These are phyloP conservation scores for Kondoa malvinella DNA, from an alignment of 768 basidiomycete species.

Conservation along the genomic window DNA sequence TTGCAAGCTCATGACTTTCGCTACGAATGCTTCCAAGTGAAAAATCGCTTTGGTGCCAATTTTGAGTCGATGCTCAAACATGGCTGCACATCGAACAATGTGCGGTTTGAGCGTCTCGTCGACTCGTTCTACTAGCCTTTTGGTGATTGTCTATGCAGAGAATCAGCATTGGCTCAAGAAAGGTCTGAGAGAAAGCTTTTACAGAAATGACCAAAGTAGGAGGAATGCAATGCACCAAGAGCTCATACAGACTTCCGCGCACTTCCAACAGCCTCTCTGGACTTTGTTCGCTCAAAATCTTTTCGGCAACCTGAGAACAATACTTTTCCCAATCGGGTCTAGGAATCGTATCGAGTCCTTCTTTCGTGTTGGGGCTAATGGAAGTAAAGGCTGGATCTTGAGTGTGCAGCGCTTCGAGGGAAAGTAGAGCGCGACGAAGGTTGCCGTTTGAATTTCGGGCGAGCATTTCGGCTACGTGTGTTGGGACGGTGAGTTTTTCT, in stretches of 20 bases:
- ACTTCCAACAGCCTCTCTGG: constrained; percentile 83
- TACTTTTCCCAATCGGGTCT: constrained; percentile 99
- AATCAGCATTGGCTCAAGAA: neutral
- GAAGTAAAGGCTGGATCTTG: constrained; percentile 39
- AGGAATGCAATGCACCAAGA: constrained; percentile 92
- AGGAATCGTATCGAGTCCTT: constrained; percentile 31
- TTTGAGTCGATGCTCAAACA: constrained; percentile 86
- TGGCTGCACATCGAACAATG: constrained; percentile 94
- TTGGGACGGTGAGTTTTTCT: constrained; percentile 65
- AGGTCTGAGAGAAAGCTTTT: constrained; percentile 17
- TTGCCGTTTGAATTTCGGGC: constrained; percentile 70
- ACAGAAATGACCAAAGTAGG: constrained; percentile 83
- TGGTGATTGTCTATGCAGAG: constrained; percentile 60
- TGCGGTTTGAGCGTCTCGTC: constrained; percentile 82
- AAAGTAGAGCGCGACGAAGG: constrained; percentile 80
- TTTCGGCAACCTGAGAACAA: constrained; percentile 74
- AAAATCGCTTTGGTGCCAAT: constrained; percentile 82
- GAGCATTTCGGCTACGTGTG: constrained; percentile 56
- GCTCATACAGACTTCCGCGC: constrained; percentile 78
- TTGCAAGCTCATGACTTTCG: constrained; percentile 65
- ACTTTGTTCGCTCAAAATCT: constrained; percentile 74
- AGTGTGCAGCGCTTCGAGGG: constrained; percentile 91
- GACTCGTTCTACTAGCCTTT: constrained; percentile 65
- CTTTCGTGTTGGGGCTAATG: constrained; percentile 17
- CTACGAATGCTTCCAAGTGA: constrained; percentile 92